phyloP scores from a whole-genome alignment of 495 filamentous ascomycete species.

The Tuber microsphaerosporum region DNA sequence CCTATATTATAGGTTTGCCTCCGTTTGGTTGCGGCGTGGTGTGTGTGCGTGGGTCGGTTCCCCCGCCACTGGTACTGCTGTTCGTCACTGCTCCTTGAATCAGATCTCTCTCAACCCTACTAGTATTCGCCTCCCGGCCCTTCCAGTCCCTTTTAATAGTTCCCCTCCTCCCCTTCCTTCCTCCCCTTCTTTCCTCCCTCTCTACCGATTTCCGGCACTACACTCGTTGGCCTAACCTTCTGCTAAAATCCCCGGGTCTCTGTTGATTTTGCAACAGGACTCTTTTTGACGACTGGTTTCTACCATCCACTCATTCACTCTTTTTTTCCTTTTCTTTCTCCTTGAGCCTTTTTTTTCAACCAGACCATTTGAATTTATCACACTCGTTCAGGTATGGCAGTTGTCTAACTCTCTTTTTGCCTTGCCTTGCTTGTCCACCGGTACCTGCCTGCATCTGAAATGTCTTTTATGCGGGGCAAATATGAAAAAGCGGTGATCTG shows the following conservation, averaged over 20 bases:
- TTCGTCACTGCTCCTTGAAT: background rate
- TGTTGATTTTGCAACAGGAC: background rate
- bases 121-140: background rate
- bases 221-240: background rate
- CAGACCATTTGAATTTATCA: background rate
- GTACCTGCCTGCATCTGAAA: background rate
- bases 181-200: background rate
- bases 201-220: background rate
- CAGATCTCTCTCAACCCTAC: background rate
- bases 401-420: background rate
- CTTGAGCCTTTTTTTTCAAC: background rate
- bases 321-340: background rate
- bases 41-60: background rate
- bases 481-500: background rate
- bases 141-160: background rate
- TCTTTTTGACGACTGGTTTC: background rate
- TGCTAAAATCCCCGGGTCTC: background rate
- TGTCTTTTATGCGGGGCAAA: background rate
- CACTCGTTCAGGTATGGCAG: constrained; percentile 1
- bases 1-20: background rate
- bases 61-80: background rate
- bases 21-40: background rate
- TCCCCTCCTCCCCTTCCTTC: background rate
- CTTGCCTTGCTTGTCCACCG: background rate
- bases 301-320: background rate